Percentiles rank a stretch among this genome's conserved stretches.
phyloP scores from a whole-genome alignment of 768 basidiomycete genomes.

The Phaeotremella fagi region DNA sequence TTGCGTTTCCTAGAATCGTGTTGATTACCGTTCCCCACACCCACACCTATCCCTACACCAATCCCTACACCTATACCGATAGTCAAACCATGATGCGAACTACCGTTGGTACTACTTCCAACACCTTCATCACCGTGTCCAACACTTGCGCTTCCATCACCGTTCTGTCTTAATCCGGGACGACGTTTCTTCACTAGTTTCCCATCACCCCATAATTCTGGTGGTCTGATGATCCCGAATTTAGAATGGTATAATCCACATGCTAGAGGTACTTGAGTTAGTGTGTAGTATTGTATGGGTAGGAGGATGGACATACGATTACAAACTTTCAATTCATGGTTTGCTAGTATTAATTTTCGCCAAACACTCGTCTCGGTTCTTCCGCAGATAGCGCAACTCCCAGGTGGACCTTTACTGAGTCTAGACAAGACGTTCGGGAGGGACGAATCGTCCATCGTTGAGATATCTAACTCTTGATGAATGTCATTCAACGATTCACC shows the following conservation, averaged over 20 bases:
- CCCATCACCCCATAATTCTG: constrained; percentile 42
- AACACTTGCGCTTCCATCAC: too few species aligned
- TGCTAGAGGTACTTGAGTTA: constrained; percentile 8
- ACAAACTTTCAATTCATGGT: constrained; percentile 29
- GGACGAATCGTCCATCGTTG: not conserved
- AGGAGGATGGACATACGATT: constrained; percentile 28
- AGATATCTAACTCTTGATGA: not conserved
- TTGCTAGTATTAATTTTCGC: constrained; percentile 30
- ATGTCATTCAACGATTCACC: not conserved
- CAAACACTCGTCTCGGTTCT: constrained; percentile 38
- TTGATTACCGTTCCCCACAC: too few species aligned
- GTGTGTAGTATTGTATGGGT: not conserved
- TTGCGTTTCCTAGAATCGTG: too few species aligned
- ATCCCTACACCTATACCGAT: too few species aligned
- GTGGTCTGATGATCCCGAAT: constrained; percentile 36
- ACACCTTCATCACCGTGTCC: too few species aligned
- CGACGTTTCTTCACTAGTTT: constrained; percentile 29
- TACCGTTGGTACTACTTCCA: too few species aligned
- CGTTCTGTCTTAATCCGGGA: not conserved
- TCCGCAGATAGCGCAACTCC: constrained; percentile 42
- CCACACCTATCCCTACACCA: not conserved
- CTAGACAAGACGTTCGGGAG: constrained; percentile 17
- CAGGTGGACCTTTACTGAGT: constrained; percentile 30
- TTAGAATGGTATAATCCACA: constrained; percentile 40
- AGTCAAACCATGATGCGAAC: too few species aligned